These are phyloP conservation scores for Ganoderma boninense DNA, from an alignment of 1,284 basidiomycete species.

Conservation along the genomic window DNA sequence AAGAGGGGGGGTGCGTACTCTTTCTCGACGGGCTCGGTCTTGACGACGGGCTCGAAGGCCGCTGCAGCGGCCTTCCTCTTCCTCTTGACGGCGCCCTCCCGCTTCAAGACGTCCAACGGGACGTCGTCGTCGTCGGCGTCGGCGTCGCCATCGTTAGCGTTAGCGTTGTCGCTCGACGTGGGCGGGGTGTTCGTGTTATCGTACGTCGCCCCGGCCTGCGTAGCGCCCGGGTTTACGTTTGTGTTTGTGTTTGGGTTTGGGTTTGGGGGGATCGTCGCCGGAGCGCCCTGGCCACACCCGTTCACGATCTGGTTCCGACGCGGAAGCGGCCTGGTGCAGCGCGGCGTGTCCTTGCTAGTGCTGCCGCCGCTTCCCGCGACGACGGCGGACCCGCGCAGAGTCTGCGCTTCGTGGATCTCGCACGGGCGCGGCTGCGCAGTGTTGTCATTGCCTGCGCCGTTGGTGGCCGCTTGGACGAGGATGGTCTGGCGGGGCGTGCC, in stretches of 20 bases:
- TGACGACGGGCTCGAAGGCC: conserved; percentile 1
- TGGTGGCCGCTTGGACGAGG: neutral
- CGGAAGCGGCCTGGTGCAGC: neutral
- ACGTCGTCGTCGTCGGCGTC: conserved; percentile 49
- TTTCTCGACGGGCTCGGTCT: neutral
- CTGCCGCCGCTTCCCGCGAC: neutral
- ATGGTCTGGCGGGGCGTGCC: neutral
- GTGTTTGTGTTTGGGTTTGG: neutral
- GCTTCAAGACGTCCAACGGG: conserved; percentile 37
- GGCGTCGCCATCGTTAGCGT: too few species aligned
- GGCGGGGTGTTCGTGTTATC: conserved; percentile 5
- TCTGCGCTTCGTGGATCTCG: conserved; percentile 1
- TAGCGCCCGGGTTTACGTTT: too few species aligned
- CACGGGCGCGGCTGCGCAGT: neutral
- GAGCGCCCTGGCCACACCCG: neutral
- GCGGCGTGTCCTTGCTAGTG: neutral
- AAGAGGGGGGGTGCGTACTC: neutral
- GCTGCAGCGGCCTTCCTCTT: neutral
- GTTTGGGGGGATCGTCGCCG: neutral
- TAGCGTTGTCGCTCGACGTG: conserved; percentile 36
- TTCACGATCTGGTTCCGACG: neutral
- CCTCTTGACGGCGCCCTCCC: conserved; percentile 10
- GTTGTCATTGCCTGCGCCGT: neutral
- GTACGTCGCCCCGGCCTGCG: neutral
- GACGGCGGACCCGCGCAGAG: neutral